Base-by-base conservation (phyloP, 257 asterid species). In the Euphrasia confusa region DNA sequence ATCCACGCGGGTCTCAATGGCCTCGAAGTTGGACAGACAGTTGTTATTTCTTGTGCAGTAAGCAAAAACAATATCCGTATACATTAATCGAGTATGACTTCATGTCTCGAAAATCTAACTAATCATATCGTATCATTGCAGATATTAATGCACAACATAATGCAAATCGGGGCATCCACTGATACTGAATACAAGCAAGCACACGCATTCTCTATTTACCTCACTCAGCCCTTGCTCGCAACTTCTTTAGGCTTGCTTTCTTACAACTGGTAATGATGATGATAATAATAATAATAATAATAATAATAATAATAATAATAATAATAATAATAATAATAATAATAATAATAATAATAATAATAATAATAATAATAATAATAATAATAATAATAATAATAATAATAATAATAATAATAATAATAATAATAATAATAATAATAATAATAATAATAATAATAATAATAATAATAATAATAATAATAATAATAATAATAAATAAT, bases 21-120 rank as follows among this genome's bases (percentile, higher is more conserved):
- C 74, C 95, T 86, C 71, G 95, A 86, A 81, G 95, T 83, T 61
- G 95, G 95, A 56, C 95, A 86, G 73, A 86, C 95, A 45, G 82
- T 81, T 58, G 86, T 86, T 64, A 86, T 86, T 44, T 79, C 90
- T 66, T 78, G 77, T 55, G 90, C 90, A 47, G 95, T 86, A 83
- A 79, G 95, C 7, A 45, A 55, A 21, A 28, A 10, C 2, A 60
- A 60, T 11, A 17, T 8, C 11, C 54, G 12, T 27, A 24, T 7
- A 37, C 57, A 28, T 49, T n/a, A 14, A 49, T 4, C 4, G 45
- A 52, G 28, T 11, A 18, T 13, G 11, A 47, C 12, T 58, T 57
- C 7, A 32, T 32, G 40, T 32, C 10, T 2, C 49, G 10, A 32
- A 26, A 66, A 64, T 39, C 49, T 49, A 53, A 49, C 47, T 24